phyloP scores from a whole-genome alignment of 345 rosid species.

The Eucalyptus globulus region DNA sequence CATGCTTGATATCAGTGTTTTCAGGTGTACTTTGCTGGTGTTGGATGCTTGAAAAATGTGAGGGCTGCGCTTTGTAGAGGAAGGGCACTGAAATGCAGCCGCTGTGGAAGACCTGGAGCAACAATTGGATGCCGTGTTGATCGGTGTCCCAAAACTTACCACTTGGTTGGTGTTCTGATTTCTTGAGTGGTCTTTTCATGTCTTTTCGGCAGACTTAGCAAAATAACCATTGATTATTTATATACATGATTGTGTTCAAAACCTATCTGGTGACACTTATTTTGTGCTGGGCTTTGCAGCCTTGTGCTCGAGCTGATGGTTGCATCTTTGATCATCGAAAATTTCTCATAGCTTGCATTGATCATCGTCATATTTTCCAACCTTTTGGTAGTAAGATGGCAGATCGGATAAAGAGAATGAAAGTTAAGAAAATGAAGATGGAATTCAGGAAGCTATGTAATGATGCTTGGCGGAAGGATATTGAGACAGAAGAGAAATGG shows the following conservation, averaged over 20 bases:
- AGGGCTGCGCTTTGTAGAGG: slow-evolving; percentile 98
- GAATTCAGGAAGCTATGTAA: slow-evolving; percentile 67
- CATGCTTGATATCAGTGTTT: not conserved
- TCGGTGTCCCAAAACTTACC: slow-evolving; percentile 95
- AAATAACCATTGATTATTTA: not conserved
- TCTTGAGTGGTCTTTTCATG: not conserved
- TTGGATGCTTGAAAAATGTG: slow-evolving; percentile 89
- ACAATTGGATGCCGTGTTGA: slow-evolving; percentile 99
- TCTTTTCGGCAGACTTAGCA: not conserved
- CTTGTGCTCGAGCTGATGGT: slow-evolving; percentile 90
- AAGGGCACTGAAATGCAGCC: slow-evolving; percentile 83
- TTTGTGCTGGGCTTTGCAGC: slow-evolving; percentile 41
- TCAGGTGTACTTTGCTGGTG: slow-evolving; percentile 98
- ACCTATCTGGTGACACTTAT: not conserved
- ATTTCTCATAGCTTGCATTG: slow-evolving; percentile 97
- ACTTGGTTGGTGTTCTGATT: slow-evolving; percentile 54
- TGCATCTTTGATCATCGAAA: slow-evolving; percentile 97
- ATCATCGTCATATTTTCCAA: slow-evolving; percentile 80
- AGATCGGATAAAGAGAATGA: slow-evolving; percentile 57
- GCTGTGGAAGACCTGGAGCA: slow-evolving; percentile 98
- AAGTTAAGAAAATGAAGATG: slow-evolving; percentile 70
- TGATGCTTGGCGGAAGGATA: slow-evolving; percentile 87
- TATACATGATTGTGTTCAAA: not conserved
- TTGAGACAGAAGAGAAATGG: slow-evolving; percentile 98
- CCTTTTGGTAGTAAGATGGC: slow-evolving; percentile 55